Evolutionary conservation across 108 stramenopile genomes (phyloP).

Genomic region (Mediolabrus comicus): DNA sequence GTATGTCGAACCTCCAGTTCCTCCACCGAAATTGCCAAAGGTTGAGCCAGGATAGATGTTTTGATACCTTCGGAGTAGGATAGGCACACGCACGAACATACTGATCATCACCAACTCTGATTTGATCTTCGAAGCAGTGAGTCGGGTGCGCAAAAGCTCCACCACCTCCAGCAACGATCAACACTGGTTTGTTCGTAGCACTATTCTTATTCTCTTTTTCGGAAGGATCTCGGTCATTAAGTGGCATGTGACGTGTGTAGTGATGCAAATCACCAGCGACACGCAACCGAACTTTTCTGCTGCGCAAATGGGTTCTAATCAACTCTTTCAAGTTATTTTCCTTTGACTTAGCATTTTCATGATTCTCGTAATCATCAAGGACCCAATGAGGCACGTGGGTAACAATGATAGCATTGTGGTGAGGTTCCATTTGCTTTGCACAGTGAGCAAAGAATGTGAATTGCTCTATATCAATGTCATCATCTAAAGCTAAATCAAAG

Average conservation of each 20-base stretch:
- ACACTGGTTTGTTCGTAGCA: slow-evolving; percentile 28
- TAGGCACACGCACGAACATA: slow-evolving; percentile 52
- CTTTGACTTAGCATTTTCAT: slow-evolving; percentile 16
- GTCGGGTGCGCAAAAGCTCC: slow-evolving; percentile 63
- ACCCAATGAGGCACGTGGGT: slow-evolving; percentile 67
- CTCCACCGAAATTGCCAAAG: slow-evolving; percentile 61
- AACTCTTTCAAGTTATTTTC: slow-evolving; percentile 57
- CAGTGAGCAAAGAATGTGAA: slow-evolving; percentile 63
- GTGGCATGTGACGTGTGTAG: slow-evolving; percentile 59
- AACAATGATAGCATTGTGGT: slow-evolving; percentile 51
- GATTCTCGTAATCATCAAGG: slow-evolving; percentile 41
- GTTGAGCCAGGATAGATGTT: slow-evolving; percentile 52
- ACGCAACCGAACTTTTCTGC: slow-evolving; percentile 46
- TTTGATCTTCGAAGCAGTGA: slow-evolving; percentile 50
- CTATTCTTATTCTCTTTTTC: neutral
- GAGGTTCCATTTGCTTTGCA: slow-evolving; percentile 29
- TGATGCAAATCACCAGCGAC: slow-evolving; percentile 69
- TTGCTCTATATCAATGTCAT: slow-evolving; percentile 66
- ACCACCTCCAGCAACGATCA: slow-evolving; percentile 64
- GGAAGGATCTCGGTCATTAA: neutral
- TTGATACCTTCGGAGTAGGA: slow-evolving; percentile 46
- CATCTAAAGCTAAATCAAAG: slow-evolving; percentile 53
- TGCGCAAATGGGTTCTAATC: slow-evolving; percentile 47
- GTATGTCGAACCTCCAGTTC: slow-evolving; percentile 61
- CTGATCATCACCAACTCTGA: slow-evolving; percentile 44